Base-by-base conservation (phyloP, 2,329 filamentous ascomycete species). In the Exophiala sp. region DNA sequence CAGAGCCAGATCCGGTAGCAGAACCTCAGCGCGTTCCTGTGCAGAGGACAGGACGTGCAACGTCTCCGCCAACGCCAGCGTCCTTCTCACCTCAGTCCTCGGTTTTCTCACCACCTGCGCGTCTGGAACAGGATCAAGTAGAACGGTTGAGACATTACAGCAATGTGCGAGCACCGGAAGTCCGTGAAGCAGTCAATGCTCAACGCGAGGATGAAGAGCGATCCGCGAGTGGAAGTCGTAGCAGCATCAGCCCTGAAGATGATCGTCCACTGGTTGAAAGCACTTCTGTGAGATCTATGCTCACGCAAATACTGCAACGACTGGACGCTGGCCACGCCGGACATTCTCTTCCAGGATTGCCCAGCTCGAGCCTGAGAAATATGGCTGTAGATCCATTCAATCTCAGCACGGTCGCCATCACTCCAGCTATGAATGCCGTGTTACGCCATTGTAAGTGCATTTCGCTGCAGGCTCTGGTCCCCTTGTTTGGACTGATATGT, bases 381-480 rank as follows among this genome's bases (percentile, higher is more conserved):
- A 50, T 47, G 5, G 34, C 38, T 35, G 40, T 55, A 12, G 52
- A 55, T 20, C 52, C 52, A 3, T 55, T 55, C 21, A 55, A 50
- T 47, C 32, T 43, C 35, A 55, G 52, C 36, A 50, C 52, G 40
- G 42, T 55, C 20, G 35, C 40, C 33, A 47, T 55, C 38, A 55
- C 52, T 5, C 52, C 52, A n/a, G 44, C 46, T 42, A 55, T 55
- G 52, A 47, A 55, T 34, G 35, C 47, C 14, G 47, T 39, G 8
- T 42, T 55, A 32, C 52, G 52, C 16, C 52, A 55, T 50, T 55
- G 52, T 55, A 33, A 55, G 52, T 50, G 8, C 24, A n/a, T 11
- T 14, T 12, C 3, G 43, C 35, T 16, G 35, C 10, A 5, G 11
- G 5, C 11, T 38, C 35, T 5, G 10, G 10, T 10, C 14, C 35